Conservation (phyloP, 1,284 basidiomycete species). For the Phylloporus sp. region DNA sequence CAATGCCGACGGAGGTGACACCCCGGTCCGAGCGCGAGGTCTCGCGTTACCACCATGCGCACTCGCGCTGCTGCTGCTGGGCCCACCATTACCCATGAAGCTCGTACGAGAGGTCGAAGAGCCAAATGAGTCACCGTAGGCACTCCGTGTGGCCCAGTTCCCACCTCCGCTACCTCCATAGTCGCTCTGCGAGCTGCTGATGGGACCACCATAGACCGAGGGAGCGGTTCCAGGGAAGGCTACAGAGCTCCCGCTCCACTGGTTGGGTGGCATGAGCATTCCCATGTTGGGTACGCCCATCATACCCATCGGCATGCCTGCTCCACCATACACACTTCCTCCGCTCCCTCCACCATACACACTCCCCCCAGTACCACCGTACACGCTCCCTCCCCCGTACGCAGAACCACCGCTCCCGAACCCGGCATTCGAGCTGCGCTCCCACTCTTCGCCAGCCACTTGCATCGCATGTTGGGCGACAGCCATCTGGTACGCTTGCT, state of each 20-base stretch:
- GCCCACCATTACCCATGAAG: constrained; percentile 1
- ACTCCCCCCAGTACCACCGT: constrained; percentile 42
- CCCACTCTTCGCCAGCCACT: constrained; percentile 84
- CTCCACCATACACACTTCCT: constrained; percentile 41
- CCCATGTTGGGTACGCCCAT: constrained; percentile 49
- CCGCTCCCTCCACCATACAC: constrained; percentile 39
- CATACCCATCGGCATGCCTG: constrained; percentile 40
- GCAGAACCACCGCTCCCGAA: constrained; percentile 39
- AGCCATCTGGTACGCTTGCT: constrained; percentile 84
- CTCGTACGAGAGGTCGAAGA: constrained; percentile 32
- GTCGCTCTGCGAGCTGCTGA: constrained; percentile 55
- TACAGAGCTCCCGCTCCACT: constrained; percentile 45
- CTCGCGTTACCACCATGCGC: constrained; percentile 27
- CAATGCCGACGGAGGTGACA: constrained; percentile 19
- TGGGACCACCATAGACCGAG: constrained; percentile 62
- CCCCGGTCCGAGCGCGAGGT: constrained; percentile 33
- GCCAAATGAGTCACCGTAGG: constrained; percentile 68
- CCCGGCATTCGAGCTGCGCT: constrained; percentile 66
- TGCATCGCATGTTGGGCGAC: constrained; percentile 86
- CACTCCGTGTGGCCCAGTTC: constrained; percentile 66
- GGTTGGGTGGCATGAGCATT: constrained; percentile 41
- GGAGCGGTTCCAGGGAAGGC: constrained; percentile 52
- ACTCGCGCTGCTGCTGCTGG: constrained; percentile 20
- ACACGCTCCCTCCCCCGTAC: constrained; percentile 36
- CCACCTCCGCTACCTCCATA: constrained; percentile 46